Evolutionary conservation across 2,329 filamentous ascomycete species (phyloP), one percentile per base, ranked within the genome.

Genomic region (Ascochyta rabiei): DNA sequence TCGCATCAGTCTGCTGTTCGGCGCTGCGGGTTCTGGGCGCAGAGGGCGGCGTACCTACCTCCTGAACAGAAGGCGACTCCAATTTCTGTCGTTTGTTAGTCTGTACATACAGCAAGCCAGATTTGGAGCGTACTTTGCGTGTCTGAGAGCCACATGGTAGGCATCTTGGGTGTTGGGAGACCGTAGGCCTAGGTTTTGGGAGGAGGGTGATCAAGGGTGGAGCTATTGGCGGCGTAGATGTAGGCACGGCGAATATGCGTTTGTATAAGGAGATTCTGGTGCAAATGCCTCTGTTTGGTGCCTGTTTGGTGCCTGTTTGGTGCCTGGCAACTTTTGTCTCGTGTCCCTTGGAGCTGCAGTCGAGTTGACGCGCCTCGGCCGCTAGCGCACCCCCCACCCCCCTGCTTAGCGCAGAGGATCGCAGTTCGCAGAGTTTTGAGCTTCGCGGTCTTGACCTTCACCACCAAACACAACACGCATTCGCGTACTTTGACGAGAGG

Each of bases 31-130:
- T 31, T 38, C 48, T 56, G 43, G 47, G 23, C 48, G 35, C 52
- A 49, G 24, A 28, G 18, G 7, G 38, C 19, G 21, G 64, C 63
- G 67, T 76, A 89, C 90, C 67, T 88, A 96, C 93, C 93, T 72
- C 92, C 93, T 72, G 91, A 95, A 84, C 95, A 98, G 82, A 99
- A 99, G 75, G 93, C 91, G 60, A 97, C 93, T 67, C 95, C 95
- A 71, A 98, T 89, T 79, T 99, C 95, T 98, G 71, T 67, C 9
- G 9, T 7, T 30, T 16, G 47, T 56, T 9, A 56, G 53, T 18
- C 38, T 39, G 28, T 2, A 9, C 9, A 6, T 16, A 18, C 2
- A n/a, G 15, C 28, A 10, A 10, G 37, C 18, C 15, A 7, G 13
- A 24, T 16, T 19, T 8, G 6, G 18, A 33, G 82, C 89, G 72